These are phyloP conservation scores for Pythium aquatile DNA, from an alignment of 352 stramenopile species.

Conservation along the genomic window DNA sequence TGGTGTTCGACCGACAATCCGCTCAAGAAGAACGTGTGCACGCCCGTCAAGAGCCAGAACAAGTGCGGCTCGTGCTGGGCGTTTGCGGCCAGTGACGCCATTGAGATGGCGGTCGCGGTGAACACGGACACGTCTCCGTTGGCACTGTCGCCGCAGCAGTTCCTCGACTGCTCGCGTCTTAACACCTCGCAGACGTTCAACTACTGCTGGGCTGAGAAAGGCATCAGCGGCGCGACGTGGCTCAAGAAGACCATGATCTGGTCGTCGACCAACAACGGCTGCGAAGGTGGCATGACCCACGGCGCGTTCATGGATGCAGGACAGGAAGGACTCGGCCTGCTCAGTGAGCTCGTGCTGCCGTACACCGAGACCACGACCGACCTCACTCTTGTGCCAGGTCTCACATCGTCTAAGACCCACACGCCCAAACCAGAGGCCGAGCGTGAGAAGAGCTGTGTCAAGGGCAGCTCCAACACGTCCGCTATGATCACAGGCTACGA, in stretches of 20 bases:
- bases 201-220: constrained; percentile 68
- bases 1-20: constrained; percentile 79
- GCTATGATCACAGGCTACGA: constrained; percentile 69
- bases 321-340: constrained; percentile 42
- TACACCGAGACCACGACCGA: constrained; percentile 57
- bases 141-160: constrained; percentile 76
- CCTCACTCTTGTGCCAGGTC: constrained; percentile 34
- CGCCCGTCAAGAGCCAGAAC: constrained; percentile 75
- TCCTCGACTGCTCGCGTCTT: constrained; percentile 71
- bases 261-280: constrained; percentile 67
- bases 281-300: constrained; percentile 76
- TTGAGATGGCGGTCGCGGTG: constrained; percentile 70
- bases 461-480: constrained; percentile 35
- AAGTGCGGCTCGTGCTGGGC: constrained; percentile 82
- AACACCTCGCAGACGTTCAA: constrained; percentile 68
- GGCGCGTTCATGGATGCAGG: constrained; percentile 65
- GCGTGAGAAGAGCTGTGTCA: constrained; percentile 43
- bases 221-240: constrained; percentile 53
- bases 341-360: constrained; percentile 63
- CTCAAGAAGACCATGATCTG: constrained; percentile 68
- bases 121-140: constrained; percentile 38
- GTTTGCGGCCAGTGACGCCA: constrained; percentile 73
- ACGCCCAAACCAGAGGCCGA: constrained; percentile 18
- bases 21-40: constrained; percentile 62
- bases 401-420: constrained; percentile 18